Percentiles rank a stretch among this genome's conserved stretches.
phyloP scores from a whole-genome alignment of 805 yeast genomes.

The Wickerhamomyces hampshirensis region DNA sequence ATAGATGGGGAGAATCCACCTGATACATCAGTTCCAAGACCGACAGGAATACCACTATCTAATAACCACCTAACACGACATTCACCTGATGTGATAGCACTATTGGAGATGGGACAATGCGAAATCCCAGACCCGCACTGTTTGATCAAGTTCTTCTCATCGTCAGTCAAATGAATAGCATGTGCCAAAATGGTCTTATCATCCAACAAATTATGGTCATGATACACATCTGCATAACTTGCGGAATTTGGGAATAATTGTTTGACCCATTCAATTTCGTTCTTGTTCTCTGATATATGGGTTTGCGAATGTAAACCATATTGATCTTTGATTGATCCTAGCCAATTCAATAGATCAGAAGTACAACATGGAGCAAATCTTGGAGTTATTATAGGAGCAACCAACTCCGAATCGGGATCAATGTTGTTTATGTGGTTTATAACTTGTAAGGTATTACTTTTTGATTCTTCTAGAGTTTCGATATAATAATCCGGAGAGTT shows the following conservation, averaged over 20 bases:
- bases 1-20: constrained; percentile 73
- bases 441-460: constrained; percentile 49
- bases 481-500: constrained; percentile 70
- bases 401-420: constrained; percentile 47
- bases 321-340: constrained; percentile 53
- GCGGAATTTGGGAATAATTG: constrained; percentile 66
- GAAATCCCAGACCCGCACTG: constrained; percentile 63
- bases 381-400: constrained; percentile 83
- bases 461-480: constrained; percentile 52
- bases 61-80: constrained; percentile 73
- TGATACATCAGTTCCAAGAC: constrained; percentile 77
- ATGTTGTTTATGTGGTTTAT: constrained; percentile 49
- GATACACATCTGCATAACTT: constrained; percentile 75
- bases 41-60: constrained; percentile 63
- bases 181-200: constrained; percentile 81
- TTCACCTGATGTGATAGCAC: constrained; percentile 86
- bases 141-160: constrained; percentile 58
- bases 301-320: constrained; percentile 73
- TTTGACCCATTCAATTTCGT: constrained; percentile 71
- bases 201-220: constrained; percentile 53
- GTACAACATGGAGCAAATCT: constrained; percentile 91
- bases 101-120: constrained; percentile 92
- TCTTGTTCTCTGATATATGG: constrained; percentile 78
- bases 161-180: constrained; percentile 67
- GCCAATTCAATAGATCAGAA: constrained; percentile 50